These are phyloP conservation scores for Nakazawaea molendinolei DNA, from an alignment of 805 yeast species.

Conservation along the genomic window DNA sequence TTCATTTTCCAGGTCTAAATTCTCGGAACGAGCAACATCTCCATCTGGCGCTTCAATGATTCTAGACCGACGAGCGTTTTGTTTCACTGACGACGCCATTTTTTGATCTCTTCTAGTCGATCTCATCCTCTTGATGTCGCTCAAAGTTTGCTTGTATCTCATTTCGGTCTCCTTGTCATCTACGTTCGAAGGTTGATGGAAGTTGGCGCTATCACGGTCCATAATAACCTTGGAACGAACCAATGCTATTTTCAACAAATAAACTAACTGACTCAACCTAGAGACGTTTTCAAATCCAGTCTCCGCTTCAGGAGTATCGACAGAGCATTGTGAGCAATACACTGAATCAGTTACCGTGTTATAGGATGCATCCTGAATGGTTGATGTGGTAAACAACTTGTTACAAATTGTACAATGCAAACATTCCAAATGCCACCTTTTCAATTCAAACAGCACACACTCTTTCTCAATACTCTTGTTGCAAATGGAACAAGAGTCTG, in stretches of 20 bases:
- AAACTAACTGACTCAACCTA: conserved; percentile 66
- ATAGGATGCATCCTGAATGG: conserved; percentile 40
- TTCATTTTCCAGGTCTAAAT: conserved; percentile 11
- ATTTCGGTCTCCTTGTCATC: conserved; percentile 25
- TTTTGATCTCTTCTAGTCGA: conserved; percentile 64
- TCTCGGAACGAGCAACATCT: conserved; percentile 24
- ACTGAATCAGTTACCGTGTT: conserved; percentile 31
- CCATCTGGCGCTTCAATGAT: conserved; percentile 59
- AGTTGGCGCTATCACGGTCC: conserved; percentile 21
- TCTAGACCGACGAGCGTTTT: conserved; percentile 59
- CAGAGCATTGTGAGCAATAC: conserved; percentile 59
- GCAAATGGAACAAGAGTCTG: conserved; percentile 74
- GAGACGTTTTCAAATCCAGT: conserved; percentile 58
- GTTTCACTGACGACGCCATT: conserved; percentile 45
- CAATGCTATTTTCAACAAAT: conserved; percentile 76
- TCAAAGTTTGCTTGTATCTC: conserved; percentile 61
- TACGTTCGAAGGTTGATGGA: conserved; percentile 1
- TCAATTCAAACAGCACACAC: conserved; percentile 56
- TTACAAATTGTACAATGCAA: conserved; percentile 59
- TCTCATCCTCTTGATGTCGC: conserved; percentile 70
- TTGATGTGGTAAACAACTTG: conserved; percentile 29
- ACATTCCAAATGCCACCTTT: conserved; percentile 82
- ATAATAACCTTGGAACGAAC: conserved; percentile 64
- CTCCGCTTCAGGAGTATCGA: conserved; percentile 39
- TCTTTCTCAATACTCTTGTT: conserved; percentile 73